These are phyloP conservation scores for Rutstroemia sp. DNA, from an alignment of 2,329 filamentous ascomycete species.

Conservation along the genomic window DNA sequence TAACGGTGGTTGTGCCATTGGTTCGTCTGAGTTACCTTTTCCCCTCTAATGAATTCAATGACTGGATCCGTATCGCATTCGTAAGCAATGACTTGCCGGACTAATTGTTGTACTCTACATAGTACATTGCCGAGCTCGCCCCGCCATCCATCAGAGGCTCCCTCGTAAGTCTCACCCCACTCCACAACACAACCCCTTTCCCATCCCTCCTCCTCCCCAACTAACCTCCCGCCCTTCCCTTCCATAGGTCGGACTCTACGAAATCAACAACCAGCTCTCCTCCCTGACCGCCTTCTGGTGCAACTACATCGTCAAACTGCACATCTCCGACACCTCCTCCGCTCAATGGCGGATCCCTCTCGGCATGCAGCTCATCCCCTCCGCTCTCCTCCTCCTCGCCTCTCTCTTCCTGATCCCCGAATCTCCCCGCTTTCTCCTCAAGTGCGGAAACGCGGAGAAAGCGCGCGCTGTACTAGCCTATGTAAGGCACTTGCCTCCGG, in stretches of 20 bases:
- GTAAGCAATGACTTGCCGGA: not conserved
- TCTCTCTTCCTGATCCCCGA: slow-evolving; percentile 57
- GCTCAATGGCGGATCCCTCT: slow-evolving; percentile 31
- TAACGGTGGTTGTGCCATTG: slow-evolving; percentile 22
- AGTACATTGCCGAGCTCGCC: slow-evolving; percentile 25
- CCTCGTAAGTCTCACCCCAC: not conserved
- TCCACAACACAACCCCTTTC: not conserved
- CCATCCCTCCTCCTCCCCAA: not conserved
- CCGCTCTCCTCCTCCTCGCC: slow-evolving; percentile 22
- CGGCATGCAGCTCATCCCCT: slow-evolving; percentile 29
- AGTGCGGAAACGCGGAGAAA: slow-evolving; percentile 4
- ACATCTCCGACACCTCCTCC: slow-evolving; percentile 9
- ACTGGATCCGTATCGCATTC: not conserved
- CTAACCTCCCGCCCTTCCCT: not conserved
- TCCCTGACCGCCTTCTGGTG: slow-evolving; percentile 22
- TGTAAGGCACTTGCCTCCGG: slow-evolving; percentile 7
- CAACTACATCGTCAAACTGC: slow-evolving; percentile 21
- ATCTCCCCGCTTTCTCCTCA: slow-evolving; percentile 45
- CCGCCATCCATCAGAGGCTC: slow-evolving; percentile 20
- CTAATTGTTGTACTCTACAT: not conserved
- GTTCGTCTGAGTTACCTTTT: slow-evolving; percentile 10
- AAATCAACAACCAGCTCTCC: slow-evolving; percentile 24
- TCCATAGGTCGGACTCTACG: slow-evolving; percentile 21
- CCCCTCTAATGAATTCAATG: not conserved
- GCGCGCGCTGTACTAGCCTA: slow-evolving; percentile 13